Base-by-base conservation (phyloP, 176 grass and related monocot species). In the Oryza brachyantha region DNA sequence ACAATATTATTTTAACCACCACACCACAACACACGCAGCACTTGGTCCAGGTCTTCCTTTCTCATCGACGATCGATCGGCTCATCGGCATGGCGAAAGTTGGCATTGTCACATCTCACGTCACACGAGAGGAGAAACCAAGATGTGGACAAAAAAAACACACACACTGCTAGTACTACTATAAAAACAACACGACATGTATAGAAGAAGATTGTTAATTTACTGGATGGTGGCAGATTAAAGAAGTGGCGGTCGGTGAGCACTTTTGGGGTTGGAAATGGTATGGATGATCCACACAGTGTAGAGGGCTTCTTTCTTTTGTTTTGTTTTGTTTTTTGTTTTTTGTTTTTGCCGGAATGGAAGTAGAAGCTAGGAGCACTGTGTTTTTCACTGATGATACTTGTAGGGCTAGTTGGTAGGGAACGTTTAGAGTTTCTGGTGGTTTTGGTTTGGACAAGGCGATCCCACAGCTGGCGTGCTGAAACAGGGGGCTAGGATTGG, bases 61-160 rank as follows among this genome's bases (percentile, higher is more conserved):
- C 42, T 78, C 41, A 72, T 28, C 50, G 78, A 72, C n/a, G n/a
- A n/a, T n/a, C n/a, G n/a, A n/a, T n/a, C n/a, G n/a, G n/a, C n/a
- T n/a, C n/a, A n/a, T 28, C 50, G 78, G 64, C 66, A 75, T 87
- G 79, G 72, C 58, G 22, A 3, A 70, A 61, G 27, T 74, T 82
- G 64, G 65, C 41, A 24, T 7, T 64, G 72, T 76, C 84, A 76
- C 55, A 26, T 81, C 84, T 55, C 62, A 13, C 70, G 84, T 81
- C 84, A 86, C 84, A 86, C 84, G 0, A 21, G 62, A 76, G 36
- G n/a, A n/a, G n/a, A n/a, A 70, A 68, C 84, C 8, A 70, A 32
- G 31, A 80, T 63, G 46, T 66, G 84, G 70, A 14, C 48, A 58
- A 11, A 55, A n/a, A n/a, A n/a, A n/a, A n/a, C n/a, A 6, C 3